Percentiles rank a stretch among this genome's conserved stretches.
These are phyloP conservation scores for Rhipidocladum racemiflorum DNA, from an alignment of 176 grass and related monocot genomes.

Conservation along the genomic window DNA sequence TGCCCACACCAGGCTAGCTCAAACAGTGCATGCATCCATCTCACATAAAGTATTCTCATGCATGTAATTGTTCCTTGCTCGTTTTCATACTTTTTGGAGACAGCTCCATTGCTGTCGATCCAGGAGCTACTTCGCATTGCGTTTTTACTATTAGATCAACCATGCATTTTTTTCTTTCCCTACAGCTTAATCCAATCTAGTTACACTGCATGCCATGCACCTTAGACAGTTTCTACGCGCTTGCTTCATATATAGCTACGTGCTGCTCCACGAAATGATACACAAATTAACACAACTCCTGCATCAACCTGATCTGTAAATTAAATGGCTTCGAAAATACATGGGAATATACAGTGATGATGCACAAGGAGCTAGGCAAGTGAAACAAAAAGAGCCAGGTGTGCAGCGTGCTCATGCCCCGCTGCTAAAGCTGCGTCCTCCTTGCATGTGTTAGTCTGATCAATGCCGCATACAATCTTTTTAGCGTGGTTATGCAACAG, in stretches of 20 bases:
- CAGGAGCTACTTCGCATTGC: background rate
- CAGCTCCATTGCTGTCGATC: background rate
- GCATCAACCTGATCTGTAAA: background rate
- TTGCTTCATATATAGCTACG: background rate
- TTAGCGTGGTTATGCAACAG: conserved; percentile 30
- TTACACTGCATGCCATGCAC: too few relatives aligned
- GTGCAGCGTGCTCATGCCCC: background rate
- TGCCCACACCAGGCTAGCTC: conserved; percentile 7
- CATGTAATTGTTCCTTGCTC: conserved; percentile 27
- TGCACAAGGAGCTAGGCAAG: conserved; percentile 12
- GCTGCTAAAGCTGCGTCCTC: conserved; percentile 48
- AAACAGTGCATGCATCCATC: conserved; percentile 9
- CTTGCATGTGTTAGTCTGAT: conserved; percentile 35
- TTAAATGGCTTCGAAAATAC: background rate
- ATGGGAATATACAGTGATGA: background rate
- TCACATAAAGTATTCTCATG: conserved; percentile 22
- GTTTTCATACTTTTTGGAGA: conserved; percentile 13
- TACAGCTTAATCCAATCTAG: too few relatives aligned
- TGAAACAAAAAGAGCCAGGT: conserved; percentile 53
- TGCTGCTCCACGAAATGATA: background rate
- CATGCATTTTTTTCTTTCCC: background rate
- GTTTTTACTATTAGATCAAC: background rate
- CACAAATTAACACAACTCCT: background rate
- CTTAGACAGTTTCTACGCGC: background rate
- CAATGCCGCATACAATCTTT: conserved; percentile 45